Conservation (phyloP, 2,329 filamentous ascomycete genomes). For the Akanthomyces uredinophilus region DNA sequence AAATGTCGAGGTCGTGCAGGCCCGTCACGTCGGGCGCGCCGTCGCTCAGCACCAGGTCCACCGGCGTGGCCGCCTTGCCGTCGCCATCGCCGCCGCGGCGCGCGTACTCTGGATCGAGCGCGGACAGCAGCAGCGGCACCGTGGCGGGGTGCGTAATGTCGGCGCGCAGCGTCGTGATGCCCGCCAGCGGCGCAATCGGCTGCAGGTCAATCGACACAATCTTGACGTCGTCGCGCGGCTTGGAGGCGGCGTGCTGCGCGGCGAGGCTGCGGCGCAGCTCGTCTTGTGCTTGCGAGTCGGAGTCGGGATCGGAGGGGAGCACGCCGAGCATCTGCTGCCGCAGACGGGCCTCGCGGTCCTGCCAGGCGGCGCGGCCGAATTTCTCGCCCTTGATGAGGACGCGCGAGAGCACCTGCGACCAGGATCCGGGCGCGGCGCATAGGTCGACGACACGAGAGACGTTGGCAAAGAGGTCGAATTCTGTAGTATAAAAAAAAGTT, state of each 20-base stretch:
- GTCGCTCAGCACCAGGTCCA: constrained; percentile 92
- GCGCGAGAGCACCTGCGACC: constrained; percentile 93
- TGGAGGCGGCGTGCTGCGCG: constrained; percentile 25
- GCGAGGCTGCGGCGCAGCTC: constrained; percentile 8
- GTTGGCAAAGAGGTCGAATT: constrained; percentile 88
- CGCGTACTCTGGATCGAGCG: constrained; percentile 70
- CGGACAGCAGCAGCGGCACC: constrained; percentile 79
- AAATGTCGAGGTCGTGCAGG: constrained; percentile 95
- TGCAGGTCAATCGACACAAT: constrained; percentile 96
- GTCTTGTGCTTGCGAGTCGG: constrained; percentile 18
- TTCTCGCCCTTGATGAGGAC: constrained; percentile 91
- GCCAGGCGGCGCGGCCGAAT: constrained; percentile 80
- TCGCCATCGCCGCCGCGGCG: constrained; percentile 28
- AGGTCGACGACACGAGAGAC: constrained; percentile 93
- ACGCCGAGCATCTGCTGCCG: constrained; percentile 55
- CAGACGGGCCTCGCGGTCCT: constrained; percentile 70
- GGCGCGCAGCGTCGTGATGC: constrained; percentile 85
- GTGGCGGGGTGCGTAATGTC: constrained; percentile 98
- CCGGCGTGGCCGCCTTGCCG: constrained; percentile 61
- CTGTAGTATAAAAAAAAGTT: constrained; percentile 35
- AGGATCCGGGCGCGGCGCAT: constrained; percentile 91
- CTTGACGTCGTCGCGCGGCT: constrained; percentile 67
- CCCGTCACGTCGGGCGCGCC: constrained; percentile 96
- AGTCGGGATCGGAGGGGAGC: constrained; percentile 30
- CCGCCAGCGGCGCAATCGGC: constrained; percentile 88